These are phyloP conservation scores for Cercospora brassicicola DNA, from an alignment of 2,329 filamentous ascomycete species.

Conservation along the genomic window DNA sequence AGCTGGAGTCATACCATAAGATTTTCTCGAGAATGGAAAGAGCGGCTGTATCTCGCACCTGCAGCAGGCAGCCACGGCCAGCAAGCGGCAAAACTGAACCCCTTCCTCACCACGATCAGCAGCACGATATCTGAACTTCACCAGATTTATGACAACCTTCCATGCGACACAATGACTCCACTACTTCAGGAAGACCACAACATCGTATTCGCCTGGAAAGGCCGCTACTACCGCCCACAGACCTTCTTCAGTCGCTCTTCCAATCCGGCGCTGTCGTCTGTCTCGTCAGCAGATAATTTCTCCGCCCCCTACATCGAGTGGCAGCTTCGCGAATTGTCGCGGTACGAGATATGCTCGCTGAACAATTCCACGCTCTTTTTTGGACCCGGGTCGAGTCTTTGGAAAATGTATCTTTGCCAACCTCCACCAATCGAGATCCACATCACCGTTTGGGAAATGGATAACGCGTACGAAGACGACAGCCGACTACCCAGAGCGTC, in stretches of 20 bases:
- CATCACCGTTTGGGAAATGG: slow-evolving; percentile 10
- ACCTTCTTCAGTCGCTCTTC: slow-evolving; percentile 13
- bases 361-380: slow-evolving; percentile 3
- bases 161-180: background rate
- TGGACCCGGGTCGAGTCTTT: background rate
- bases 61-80: background rate
- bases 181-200: background rate
- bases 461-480: background rate
- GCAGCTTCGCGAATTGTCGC: slow-evolving; percentile 14
- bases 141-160: slow-evolving; percentile 1
- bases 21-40: background rate
- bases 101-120: slow-evolving; percentile 11
- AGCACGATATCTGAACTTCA: slow-evolving; percentile 8
- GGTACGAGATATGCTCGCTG: background rate
- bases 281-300: background rate
- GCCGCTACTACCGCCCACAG: slow-evolving; percentile 5
- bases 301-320: background rate
- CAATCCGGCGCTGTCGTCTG: background rate
- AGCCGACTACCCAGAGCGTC: background rate
- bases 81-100: slow-evolving; percentile 6
- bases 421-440: slow-evolving; percentile 2
- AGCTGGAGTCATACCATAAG: background rate
- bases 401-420: slow-evolving; percentile 18
- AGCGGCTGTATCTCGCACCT: slow-evolving; percentile 6
- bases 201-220: slow-evolving; percentile 8